phyloP scores from a whole-genome alignment of 805 yeast genomes.

The Ogataea pignaliae region DNA sequence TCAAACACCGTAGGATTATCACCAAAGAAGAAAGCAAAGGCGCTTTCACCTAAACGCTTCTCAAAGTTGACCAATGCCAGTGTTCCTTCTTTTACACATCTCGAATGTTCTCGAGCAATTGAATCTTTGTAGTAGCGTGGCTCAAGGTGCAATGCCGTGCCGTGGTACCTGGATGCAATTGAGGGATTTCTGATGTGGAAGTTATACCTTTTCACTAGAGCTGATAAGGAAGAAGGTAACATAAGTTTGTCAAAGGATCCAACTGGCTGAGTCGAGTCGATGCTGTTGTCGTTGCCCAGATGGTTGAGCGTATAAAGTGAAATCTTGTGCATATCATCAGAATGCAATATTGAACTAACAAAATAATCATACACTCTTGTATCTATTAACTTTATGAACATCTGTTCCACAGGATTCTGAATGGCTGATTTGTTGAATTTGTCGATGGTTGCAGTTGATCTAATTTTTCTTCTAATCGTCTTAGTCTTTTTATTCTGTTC shows the following conservation, averaged over 20 bases:
- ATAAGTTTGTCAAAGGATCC: conserved; percentile 7
- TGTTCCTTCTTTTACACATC: conserved; percentile 15
- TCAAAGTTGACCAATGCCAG: conserved; percentile 11
- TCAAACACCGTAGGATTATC: conserved; percentile 18
- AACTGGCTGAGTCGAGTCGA: neutral
- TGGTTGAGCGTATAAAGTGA: conserved; percentile 9
- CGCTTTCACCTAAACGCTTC: conserved; percentile 1
- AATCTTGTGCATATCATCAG: conserved; percentile 1
- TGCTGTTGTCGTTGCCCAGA: neutral
- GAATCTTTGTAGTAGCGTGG: conserved; percentile 3
- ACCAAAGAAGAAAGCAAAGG: conserved; percentile 9
- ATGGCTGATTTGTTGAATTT: conserved; percentile 33
- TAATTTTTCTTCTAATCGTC: conserved; percentile 29
- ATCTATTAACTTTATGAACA: conserved; percentile 41
- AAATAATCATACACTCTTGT: conserved; percentile 47
- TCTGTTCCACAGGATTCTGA: conserved; percentile 27
- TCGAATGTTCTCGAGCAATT: conserved; percentile 8
- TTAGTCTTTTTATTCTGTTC: conserved; percentile 28
- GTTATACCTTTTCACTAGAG: conserved; percentile 28
- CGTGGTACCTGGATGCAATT: conserved; percentile 10
- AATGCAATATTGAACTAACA: conserved; percentile 11
- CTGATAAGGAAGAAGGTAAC: conserved; percentile 7
- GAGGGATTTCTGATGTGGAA: conserved; percentile 36
- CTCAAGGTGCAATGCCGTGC: conserved; percentile 1
- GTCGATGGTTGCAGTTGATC: conserved; percentile 34